These are phyloP conservation scores for Mycocentrospora acerina DNA, from an alignment of 2,329 filamentous ascomycete genomes.

Conservation along the genomic window DNA sequence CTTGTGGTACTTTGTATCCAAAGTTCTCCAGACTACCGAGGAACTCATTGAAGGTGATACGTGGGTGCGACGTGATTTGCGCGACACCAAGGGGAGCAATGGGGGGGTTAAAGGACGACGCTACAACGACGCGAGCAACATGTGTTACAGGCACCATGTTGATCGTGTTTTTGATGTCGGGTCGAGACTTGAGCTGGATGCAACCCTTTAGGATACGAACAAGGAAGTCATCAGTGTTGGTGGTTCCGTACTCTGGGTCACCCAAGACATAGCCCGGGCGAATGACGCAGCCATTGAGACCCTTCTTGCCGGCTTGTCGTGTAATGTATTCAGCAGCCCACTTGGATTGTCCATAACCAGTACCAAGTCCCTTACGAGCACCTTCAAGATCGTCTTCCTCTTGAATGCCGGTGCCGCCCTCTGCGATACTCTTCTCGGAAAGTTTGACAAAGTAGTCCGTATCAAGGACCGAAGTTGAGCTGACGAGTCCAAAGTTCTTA, in stretches of 20 bases:
- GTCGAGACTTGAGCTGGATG: constrained; percentile 72
- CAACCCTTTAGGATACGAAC: constrained; percentile 86
- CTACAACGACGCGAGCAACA: constrained; percentile 77
- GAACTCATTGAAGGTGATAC: constrained; percentile 76
- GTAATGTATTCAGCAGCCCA: constrained; percentile 77
- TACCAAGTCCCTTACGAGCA: constrained; percentile 73
- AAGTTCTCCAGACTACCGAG: constrained; percentile 70
- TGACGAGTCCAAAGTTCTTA: constrained; percentile 80
- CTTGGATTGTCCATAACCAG: constrained; percentile 89
- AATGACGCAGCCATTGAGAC: constrained; percentile 73
- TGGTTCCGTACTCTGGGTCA: constrained; percentile 66
- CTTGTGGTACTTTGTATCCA: constrained; percentile 69
- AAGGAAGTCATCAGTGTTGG: constrained; percentile 86
- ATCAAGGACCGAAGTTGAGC: constrained; percentile 80
- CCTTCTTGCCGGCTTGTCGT: constrained; percentile 74
- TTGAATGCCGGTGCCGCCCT: constrained; percentile 64
- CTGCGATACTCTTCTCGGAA: constrained; percentile 62
- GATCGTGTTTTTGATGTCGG: constrained; percentile 80
- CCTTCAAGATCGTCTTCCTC: constrained; percentile 80
- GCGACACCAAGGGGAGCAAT: constrained; percentile 60
- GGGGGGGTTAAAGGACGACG: constrained; percentile 67
- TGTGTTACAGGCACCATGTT: constrained; percentile 88
- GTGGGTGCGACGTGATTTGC: constrained; percentile 78
- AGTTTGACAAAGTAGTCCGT: constrained; percentile 77
- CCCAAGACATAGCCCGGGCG: constrained; percentile 86